phyloP scores from a whole-genome alignment of 805 yeast species.

The Wickerhamomyces queroliae region DNA sequence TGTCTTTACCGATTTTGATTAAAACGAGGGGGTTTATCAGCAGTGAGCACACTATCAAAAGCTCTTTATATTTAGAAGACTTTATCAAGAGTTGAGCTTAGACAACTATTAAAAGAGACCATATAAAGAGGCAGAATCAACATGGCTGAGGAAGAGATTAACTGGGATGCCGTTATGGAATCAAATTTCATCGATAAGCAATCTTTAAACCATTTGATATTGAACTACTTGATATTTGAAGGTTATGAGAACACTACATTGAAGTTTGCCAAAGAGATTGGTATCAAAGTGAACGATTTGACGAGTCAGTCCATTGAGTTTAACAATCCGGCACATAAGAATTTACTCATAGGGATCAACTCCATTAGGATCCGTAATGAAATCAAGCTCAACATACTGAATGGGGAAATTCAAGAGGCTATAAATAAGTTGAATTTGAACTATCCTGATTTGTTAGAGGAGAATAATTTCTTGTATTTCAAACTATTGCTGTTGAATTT shows the following conservation, averaged over 20 bases:
- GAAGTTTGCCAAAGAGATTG: constrained; percentile 27
- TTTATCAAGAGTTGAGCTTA: too few relatives aligned
- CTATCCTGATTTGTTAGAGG: constrained; percentile 62
- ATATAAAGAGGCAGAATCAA: too few relatives aligned
- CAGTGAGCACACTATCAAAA: too few relatives aligned
- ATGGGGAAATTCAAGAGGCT: constrained; percentile 57
- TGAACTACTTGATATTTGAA: constrained; percentile 72
- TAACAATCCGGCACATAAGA: not conserved
- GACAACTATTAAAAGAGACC: too few relatives aligned
- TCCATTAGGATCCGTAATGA: constrained; percentile 47
- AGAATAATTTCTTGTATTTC: constrained; percentile 62
- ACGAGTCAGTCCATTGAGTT: not conserved
- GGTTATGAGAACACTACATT: constrained; percentile 68
- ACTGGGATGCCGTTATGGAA: not conserved
- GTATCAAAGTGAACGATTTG: constrained; percentile 21
- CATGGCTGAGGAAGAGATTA: not conserved
- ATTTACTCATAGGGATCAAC: constrained; percentile 33
- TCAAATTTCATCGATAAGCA: not conserved
- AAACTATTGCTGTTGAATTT: constrained; percentile 65
- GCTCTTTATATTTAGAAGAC: too few relatives aligned
- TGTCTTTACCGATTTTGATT: too few relatives aligned
- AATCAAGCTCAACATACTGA: constrained; percentile 46
- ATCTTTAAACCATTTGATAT: constrained; percentile 34
- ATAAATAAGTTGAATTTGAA: constrained; percentile 49
- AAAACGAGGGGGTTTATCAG: too few relatives aligned